phyloP scores from a whole-genome alignment of 2,329 filamentous ascomycete genomes.

The Rutstroemia sydowiana region DNA sequence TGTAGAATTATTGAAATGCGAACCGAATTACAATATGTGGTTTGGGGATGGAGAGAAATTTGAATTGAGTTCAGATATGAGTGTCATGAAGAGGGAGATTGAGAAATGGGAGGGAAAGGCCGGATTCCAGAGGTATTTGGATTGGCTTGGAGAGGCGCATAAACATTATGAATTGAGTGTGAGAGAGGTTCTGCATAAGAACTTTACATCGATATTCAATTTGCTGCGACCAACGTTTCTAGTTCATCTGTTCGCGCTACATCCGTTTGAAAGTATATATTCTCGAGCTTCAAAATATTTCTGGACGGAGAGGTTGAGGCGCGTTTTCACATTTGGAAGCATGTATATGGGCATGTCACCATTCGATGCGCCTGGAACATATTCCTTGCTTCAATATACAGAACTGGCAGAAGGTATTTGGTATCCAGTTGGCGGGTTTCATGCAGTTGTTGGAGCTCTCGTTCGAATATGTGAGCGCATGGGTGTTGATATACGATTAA shows the following conservation, averaged over 20 bases:
- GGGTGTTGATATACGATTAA: conserved; percentile 56
- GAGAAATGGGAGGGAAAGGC: conserved; percentile 66
- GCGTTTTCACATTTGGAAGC: conserved; percentile 69
- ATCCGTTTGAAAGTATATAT: conserved; percentile 68
- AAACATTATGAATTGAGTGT: conserved; percentile 63
- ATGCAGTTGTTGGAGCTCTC: conserved; percentile 55
- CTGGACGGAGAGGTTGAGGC: conserved; percentile 57
- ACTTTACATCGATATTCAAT: conserved; percentile 54
- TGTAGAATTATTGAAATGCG: conserved; percentile 62
- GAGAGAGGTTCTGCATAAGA: conserved; percentile 56
- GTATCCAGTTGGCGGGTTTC: conserved; percentile 67
- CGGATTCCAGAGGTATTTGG: conserved; percentile 62
- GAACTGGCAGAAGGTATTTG: conserved; percentile 70
- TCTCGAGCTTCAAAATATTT: conserved; percentile 59
- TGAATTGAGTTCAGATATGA: conserved; percentile 57
- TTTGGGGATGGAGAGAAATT: conserved; percentile 62
- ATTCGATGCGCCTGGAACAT: conserved; percentile 68
- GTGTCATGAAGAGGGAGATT: conserved; percentile 63
- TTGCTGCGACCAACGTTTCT: conserved; percentile 55
- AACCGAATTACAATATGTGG: conserved; percentile 69
- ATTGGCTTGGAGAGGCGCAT: conserved; percentile 60
- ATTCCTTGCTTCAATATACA: conserved; percentile 67
- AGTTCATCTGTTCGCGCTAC: conserved; percentile 49
- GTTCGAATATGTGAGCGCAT: conserved; percentile 53
- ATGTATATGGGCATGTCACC: conserved; percentile 83